Base-by-base conservation (phyloP, 1,284 basidiomycete species). In the Ceratobasidium sp. region DNA sequence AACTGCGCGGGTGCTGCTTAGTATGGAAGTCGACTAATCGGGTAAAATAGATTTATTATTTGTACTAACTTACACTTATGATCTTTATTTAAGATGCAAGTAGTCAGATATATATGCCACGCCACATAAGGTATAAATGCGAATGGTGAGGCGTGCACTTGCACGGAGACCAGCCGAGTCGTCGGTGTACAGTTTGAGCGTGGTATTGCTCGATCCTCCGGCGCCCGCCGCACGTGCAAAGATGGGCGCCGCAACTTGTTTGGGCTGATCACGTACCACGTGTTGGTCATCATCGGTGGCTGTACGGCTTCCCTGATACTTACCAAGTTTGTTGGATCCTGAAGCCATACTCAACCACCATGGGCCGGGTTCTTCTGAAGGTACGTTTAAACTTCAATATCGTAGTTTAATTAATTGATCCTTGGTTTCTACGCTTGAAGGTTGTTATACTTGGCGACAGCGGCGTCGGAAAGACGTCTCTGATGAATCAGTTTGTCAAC, bases 401-500 rank as follows among this genome's bases (percentile, higher is more conserved):
- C n/a, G 19, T 15, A 22, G 50, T 17, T n/a, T 2, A n/a, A 53
- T 17, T n/a, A 9, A 22, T n/a, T 53, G 2, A n/a, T 74, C 15
- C 51, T 44, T 27, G 7, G 11, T 11, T 41, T 17, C 22, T 45
- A 15, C n/a, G 60, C 22, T 27, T 19, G 29, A 80, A 98, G 96
- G 96, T 97, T 83, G 97, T 98, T 86, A 98, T 98, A 83, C 91
- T 98, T 78, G 96, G 96, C 79, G 96, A 98, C 88, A 96, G 94
- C 83, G 96, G 97, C 76, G 97, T 99, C 83, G 97, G 97, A 66
- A 99, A 99, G 92, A 99, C 97, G 63, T 99, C 97, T 50, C 90
- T 99, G 80, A 99, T 99, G 97, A 99, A 98, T 87, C 97, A 99
- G 87, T 99, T 98, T 87, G 97, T 99, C 80, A 99, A 99, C 91